Conservation (phyloP, 2,329 filamentous ascomycete genomes). For the Trichoderma koningii region DNA sequence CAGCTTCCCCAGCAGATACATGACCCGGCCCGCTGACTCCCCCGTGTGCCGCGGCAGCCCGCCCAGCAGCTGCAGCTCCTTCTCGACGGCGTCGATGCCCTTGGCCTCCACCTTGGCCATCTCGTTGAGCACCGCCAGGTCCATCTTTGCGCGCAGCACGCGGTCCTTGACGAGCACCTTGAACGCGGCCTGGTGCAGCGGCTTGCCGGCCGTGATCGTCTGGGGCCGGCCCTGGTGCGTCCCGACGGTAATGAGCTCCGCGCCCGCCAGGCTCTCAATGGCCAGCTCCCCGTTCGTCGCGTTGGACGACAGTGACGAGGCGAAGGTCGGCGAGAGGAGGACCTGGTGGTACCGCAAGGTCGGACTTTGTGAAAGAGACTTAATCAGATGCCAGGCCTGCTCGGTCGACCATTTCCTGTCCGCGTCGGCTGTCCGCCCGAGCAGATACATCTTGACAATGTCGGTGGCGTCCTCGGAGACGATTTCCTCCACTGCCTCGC, state of each 20-base stretch:
- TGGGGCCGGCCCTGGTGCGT: slow-evolving; percentile 75
- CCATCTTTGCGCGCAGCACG: slow-evolving; percentile 72
- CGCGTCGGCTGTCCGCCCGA: slow-evolving; percentile 54
- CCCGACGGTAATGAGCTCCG: slow-evolving; percentile 80
- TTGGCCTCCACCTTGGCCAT: slow-evolving; percentile 71
- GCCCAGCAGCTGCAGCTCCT: slow-evolving; percentile 72
- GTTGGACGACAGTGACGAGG: slow-evolving; percentile 51
- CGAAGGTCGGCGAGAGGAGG: slow-evolving; percentile 74
- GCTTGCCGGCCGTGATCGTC: slow-evolving; percentile 76
- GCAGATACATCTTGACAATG: slow-evolving; percentile 89
- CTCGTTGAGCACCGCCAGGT: slow-evolving; percentile 69
- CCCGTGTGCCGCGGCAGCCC: slow-evolving; percentile 68
- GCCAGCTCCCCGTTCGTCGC: slow-evolving; percentile 69
- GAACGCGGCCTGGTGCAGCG: slow-evolving; percentile 86
- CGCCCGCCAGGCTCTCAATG: slow-evolving; percentile 77
- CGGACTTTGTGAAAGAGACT: slow-evolving; percentile 68
- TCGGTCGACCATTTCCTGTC: slow-evolving; percentile 73
- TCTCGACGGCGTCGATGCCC: slow-evolving; percentile 76
- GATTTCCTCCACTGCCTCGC: slow-evolving; percentile 81
- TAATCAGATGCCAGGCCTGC: slow-evolving; percentile 90
- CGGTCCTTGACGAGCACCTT: slow-evolving; percentile 68
- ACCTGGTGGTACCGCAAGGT: slow-evolving; percentile 82
- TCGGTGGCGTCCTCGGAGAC: slow-evolving; percentile 86
- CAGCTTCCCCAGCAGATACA: slow-evolving; percentile 75
- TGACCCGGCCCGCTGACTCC: slow-evolving; percentile 66